Conservation (phyloP, 306 rosid genomes). For the Sicyos baderoa region DNA sequence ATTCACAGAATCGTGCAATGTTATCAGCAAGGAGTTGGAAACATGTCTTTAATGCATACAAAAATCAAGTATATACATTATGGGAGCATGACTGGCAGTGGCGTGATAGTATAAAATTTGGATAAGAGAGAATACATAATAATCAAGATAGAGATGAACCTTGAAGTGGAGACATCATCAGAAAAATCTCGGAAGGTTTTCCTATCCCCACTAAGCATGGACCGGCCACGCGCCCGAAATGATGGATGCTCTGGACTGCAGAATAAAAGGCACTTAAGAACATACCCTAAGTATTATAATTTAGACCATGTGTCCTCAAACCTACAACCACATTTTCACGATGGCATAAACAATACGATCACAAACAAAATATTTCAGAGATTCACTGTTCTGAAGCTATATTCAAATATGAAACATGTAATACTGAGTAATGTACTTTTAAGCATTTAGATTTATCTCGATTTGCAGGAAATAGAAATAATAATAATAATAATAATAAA, state of each 20-base stretch:
- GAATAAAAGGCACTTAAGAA: neutral
- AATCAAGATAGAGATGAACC: conserved; percentile 44
- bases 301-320: neutral
- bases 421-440: neutral
- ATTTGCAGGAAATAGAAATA: neutral
- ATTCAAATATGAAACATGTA: neutral
- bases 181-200: conserved; percentile 66
- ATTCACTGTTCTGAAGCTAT: neutral
- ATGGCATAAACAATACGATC: neutral
- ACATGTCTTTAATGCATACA: neutral
- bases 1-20: neutral
- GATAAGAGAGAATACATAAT: neutral
- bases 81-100: neutral
- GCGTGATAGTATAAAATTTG: neutral
- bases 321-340: no score
- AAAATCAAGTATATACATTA: neutral
- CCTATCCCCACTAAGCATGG: conserved; percentile 94
- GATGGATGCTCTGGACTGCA: conserved; percentile 96
- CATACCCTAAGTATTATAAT: neutral
- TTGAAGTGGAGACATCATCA: conserved; percentile 79
- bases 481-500: neutral
- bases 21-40: neutral
- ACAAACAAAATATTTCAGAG: neutral
- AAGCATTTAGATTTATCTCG: neutral
- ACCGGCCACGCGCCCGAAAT: conserved; percentile 72